Evolutionary conservation across 2,329 filamentous ascomycete species (phyloP).

Genomic region (Verticillium albo-atrum): DNA sequence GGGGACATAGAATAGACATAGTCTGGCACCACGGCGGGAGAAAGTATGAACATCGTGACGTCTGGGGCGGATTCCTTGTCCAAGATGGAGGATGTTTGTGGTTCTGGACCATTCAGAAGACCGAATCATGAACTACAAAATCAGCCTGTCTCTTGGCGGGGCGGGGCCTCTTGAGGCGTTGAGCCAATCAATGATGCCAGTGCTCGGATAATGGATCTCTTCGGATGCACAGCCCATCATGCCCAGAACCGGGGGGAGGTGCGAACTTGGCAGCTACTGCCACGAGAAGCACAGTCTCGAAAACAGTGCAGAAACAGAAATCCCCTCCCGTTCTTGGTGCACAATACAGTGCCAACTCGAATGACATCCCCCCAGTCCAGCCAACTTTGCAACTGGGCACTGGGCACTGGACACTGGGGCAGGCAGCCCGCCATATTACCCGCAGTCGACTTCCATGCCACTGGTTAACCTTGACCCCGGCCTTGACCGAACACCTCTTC

Average conservation of each 20-base stretch:
- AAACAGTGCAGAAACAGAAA: background rate
- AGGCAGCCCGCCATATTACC: background rate
- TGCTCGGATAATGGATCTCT: background rate
- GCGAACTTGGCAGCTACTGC: background rate
- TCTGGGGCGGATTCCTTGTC: background rate
- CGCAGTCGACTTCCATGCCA: background rate
- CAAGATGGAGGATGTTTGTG: background rate
- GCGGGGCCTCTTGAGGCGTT: background rate
- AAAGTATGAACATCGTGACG: background rate
- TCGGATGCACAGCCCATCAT: background rate
- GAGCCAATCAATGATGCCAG: slow-evolving; percentile 3
- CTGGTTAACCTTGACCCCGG: background rate
- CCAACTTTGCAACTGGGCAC: background rate
- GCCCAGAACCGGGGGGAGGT: background rate
- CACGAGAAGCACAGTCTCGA: background rate
- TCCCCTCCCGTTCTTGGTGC: background rate
- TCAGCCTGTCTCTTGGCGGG: slow-evolving; percentile 6
- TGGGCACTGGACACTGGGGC: background rate
- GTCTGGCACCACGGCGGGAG: too few species aligned
- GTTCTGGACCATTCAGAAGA: background rate
- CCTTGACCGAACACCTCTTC: background rate
- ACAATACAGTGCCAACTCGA: background rate
- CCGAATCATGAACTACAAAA: slow-evolving; percentile 9
- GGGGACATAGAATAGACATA: too few species aligned
- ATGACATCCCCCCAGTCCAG: background rate